phyloP scores from a whole-genome alignment of 2,329 filamentous ascomycete species.

The Penicillium vulpinum region DNA sequence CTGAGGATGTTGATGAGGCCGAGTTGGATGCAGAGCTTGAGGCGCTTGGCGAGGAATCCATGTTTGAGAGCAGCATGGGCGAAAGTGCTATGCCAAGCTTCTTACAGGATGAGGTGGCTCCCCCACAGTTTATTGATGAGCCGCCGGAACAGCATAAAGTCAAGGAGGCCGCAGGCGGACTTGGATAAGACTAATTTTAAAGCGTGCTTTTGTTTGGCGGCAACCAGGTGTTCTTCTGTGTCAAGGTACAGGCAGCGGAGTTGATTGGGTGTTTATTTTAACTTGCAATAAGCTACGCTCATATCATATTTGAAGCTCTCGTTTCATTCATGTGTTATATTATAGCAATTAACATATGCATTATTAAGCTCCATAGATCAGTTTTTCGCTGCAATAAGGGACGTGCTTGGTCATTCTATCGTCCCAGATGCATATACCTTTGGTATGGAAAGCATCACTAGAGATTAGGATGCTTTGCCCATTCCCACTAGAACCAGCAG shows the following conservation, averaged over 20 bases:
- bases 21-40: conserved; percentile 96
- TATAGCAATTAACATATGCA: not conserved
- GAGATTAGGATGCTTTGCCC: conserved; percentile 45
- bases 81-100: conserved; percentile 73
- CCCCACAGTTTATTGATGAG: conserved; percentile 88
- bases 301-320: not conserved
- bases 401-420: not conserved
- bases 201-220: conserved; percentile 10
- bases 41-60: conserved; percentile 89
- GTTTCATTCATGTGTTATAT: not conserved
- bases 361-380: not conserved
- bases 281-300: not conserved
- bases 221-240: conserved; percentile 11
- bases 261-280: conserved; percentile 10
- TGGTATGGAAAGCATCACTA: not conserved
- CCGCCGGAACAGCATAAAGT: conserved; percentile 74
- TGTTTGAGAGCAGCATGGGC: conserved; percentile 70
- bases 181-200: conserved; percentile 24
- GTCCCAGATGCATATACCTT: not conserved
- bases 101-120: conserved; percentile 81
- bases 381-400: not conserved
- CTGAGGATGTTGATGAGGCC: conserved; percentile 94
- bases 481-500: conserved; percentile 66
- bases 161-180: conserved; percentile 69
- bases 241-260: conserved; percentile 19